Evolutionary conservation across 1,284 basidiomycete genomes (phyloP).

Genomic region (Trametes sp.): DNA sequence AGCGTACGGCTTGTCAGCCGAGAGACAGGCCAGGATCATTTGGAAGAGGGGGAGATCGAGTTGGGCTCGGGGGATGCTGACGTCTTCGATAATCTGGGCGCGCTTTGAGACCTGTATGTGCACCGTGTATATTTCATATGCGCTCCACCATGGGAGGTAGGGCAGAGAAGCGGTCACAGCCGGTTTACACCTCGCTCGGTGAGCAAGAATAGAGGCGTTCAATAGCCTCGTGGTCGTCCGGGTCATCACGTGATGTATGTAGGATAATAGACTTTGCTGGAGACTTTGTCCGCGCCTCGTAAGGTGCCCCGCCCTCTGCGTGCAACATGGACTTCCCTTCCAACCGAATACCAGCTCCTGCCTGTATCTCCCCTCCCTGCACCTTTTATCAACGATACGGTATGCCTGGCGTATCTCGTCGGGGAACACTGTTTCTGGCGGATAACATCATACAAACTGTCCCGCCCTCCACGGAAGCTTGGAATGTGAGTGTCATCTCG

Average conservation of each 20-base stretch:
- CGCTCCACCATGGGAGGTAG: no score
- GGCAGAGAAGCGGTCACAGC: no score
- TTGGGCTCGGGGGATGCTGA: background rate
- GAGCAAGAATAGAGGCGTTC: background rate
- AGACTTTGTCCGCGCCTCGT: background rate
- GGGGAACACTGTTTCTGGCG: background rate
- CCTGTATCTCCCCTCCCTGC: background rate
- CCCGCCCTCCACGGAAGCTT: background rate
- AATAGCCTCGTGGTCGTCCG: background rate
- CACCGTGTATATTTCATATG: background rate
- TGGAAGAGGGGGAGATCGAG: background rate
- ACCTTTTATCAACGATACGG: background rate
- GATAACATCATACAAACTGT: background rate
- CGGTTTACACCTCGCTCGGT: no score
- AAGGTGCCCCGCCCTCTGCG: background rate
- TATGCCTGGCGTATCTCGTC: background rate
- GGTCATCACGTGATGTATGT: background rate
- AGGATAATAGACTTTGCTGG: background rate
- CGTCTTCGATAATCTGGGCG: background rate
- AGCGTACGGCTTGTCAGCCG: no score
- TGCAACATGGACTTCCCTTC: background rate
- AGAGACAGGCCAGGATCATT: no score
- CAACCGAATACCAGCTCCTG: background rate
- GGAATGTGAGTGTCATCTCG: background rate
- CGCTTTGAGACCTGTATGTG: background rate